Evolutionary conservation across 495 filamentous ascomycete species (phyloP).

Genomic region (Trypethelium eluteriae): DNA sequence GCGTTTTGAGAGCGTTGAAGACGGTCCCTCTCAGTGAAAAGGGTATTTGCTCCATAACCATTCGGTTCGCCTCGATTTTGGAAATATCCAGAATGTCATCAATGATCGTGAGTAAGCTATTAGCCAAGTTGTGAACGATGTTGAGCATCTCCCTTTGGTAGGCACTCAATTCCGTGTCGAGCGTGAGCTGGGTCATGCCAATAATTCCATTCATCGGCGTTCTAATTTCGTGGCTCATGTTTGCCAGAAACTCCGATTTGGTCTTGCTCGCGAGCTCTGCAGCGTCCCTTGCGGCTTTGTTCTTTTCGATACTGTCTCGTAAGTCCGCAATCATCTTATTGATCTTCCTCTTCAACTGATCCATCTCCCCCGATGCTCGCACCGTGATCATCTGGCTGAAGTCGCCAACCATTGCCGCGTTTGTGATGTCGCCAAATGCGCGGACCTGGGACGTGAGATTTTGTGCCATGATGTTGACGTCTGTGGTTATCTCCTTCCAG

Average conservation of each 20-base stretch:
- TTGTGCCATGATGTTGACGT: constrained; percentile 98
- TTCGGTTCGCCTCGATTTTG: constrained; percentile 99
- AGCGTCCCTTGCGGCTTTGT: constrained; percentile 92
- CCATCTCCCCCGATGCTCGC: constrained; percentile 97
- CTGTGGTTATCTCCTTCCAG: constrained; percentile 97
- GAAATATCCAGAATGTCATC: constrained; percentile 98
- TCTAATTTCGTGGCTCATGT: constrained; percentile 99
- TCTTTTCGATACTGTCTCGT: constrained; percentile 92
- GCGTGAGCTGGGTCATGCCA: constrained; percentile 92
- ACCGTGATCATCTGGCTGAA: constrained; percentile 98
- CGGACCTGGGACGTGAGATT: constrained; percentile 97
- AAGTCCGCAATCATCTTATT: constrained; percentile 98
- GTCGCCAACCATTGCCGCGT: constrained; percentile 91
- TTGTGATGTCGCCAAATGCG: constrained; percentile 95
- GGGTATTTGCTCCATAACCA: constrained; percentile 97
- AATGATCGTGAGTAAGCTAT: constrained; percentile 96
- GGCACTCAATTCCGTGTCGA: constrained; percentile 89
- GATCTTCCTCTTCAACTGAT: constrained; percentile 97
- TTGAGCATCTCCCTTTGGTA: constrained; percentile 98
- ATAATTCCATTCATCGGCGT: constrained; percentile 89
- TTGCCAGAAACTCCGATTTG: constrained; percentile 97
- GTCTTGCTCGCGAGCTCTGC: constrained; percentile 97
- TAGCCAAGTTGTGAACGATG: constrained; percentile 94
- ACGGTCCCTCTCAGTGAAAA: constrained; percentile 93
- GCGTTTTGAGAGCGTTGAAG: constrained; percentile 94